Evolutionary conservation across 2,329 filamentous ascomycete species (phyloP).

Genomic region (Colletotrichum tropicicola): DNA sequence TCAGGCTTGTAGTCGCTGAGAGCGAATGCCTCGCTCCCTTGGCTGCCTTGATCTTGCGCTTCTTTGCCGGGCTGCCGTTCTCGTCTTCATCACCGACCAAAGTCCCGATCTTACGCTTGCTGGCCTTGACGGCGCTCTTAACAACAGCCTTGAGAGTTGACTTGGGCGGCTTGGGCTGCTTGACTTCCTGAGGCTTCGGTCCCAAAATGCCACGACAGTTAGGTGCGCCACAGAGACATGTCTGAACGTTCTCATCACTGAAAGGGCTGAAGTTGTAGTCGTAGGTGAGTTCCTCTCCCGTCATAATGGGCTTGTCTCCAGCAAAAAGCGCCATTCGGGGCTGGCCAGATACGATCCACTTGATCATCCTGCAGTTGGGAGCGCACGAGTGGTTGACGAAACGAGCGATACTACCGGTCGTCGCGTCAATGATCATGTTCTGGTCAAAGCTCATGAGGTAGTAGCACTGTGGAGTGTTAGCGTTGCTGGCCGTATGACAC

Average conservation of each 20-base stretch:
- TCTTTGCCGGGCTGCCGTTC: conserved; percentile 26
- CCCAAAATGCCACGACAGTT: conserved; percentile 73
- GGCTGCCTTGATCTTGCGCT: conserved; percentile 44
- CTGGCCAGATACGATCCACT: conserved; percentile 94
- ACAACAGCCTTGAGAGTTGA: conserved; percentile 47
- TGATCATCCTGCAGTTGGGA: conserved; percentile 97
- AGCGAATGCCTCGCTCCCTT: conserved; percentile 45
- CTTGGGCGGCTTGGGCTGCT: conserved; percentile 54
- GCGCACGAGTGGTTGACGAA: conserved; percentile 99
- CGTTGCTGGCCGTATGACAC: conserved; percentile 21
- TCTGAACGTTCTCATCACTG: conserved; percentile 74
- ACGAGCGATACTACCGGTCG: conserved; percentile 92
- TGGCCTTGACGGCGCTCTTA: conserved; percentile 53
- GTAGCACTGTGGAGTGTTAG: conserved; percentile 74
- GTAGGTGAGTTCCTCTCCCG: conserved; percentile 95
- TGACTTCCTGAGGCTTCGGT: conserved; percentile 67
- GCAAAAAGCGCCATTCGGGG: conserved; percentile 97
- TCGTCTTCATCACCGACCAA: conserved; percentile 53
- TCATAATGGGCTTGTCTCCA: conserved; percentile 88
- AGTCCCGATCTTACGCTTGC: conserved; percentile 67
- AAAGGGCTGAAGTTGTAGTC: conserved; percentile 83
- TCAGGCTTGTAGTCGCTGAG: conserved; percentile 38
- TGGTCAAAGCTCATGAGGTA: conserved; percentile 99
- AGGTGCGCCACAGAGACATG: conserved; percentile 68
- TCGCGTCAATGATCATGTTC: conserved; percentile 98